Evolutionary conservation across 495 filamentous ascomycete species (phyloP).

Genomic region (Penicillium coprophilum): DNA sequence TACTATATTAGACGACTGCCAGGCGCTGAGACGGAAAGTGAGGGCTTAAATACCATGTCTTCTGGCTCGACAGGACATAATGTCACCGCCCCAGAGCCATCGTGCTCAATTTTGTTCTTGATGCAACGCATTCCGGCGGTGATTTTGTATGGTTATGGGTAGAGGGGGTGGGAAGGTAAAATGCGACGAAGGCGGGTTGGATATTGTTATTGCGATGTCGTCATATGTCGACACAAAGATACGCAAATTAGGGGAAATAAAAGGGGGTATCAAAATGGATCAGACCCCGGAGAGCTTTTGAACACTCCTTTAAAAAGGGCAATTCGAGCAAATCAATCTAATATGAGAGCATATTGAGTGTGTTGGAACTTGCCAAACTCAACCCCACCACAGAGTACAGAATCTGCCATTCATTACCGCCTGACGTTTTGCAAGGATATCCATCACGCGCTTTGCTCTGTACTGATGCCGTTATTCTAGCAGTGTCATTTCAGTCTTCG

Average conservation of each 20-base stretch:
- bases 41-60: slow-evolving; percentile 71
- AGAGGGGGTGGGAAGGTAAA: neutral
- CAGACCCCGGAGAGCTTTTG: neutral
- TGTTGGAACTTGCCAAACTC: slow-evolving; percentile 2
- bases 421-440: neutral
- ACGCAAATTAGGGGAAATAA: neutral
- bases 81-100: slow-evolving; percentile 76
- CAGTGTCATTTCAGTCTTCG: neutral
- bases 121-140: slow-evolving; percentile 62
- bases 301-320: neutral
- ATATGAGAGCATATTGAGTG: neutral
- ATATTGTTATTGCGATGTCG: slow-evolving; percentile 3
- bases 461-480: neutral
- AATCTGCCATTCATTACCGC: slow-evolving; percentile 22
- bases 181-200: neutral
- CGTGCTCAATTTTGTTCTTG: slow-evolving; percentile 69
- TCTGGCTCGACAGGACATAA: slow-evolving; percentile 89
- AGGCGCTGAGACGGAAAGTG: slow-evolving; percentile 1
- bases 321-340: neutral
- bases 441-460: neutral
- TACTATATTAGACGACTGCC: slow-evolving; percentile 6
- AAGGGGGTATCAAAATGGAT: too few species aligned
- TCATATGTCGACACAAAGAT: neutral
- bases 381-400: slow-evolving; percentile 21
- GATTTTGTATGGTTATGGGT: neutral